phyloP scores from a whole-genome alignment of 345 rosid species.

The Corchorus capsularis region DNA sequence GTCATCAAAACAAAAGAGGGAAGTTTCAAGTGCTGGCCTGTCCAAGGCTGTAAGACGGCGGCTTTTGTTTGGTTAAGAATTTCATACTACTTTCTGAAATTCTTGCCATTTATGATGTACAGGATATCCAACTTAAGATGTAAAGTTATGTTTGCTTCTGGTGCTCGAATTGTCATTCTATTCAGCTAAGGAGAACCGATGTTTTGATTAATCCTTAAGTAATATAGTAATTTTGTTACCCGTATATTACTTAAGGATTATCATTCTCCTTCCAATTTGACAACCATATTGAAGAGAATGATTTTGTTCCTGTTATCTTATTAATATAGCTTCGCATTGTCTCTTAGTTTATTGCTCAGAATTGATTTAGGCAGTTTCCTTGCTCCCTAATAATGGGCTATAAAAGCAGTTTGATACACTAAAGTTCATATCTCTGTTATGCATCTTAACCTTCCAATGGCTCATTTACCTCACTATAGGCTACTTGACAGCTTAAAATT shows the following conservation, averaged over 20 bases:
- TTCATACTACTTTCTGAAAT: constrained; percentile 12
- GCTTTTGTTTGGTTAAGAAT: constrained; percentile 53
- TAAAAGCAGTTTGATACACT: background rate
- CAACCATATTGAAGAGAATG: background rate
- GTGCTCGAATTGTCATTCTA: no score
- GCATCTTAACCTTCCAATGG: background rate
- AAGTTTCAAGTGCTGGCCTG: constrained; percentile 41
- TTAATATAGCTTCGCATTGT: background rate
- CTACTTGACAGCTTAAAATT: background rate
- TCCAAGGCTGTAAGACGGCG: constrained; percentile 76
- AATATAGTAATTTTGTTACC: no score
- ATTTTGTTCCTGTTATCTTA: background rate
- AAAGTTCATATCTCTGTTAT: background rate
- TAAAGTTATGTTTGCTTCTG: constrained; percentile 20
- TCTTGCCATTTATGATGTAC: constrained; percentile 10
- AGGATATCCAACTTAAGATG: constrained; percentile 14
- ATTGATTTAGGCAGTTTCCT: background rate
- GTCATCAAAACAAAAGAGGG: constrained; percentile 49
- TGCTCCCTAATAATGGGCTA: background rate
- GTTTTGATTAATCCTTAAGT: background rate
- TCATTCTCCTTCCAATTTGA: background rate
- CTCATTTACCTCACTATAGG: background rate
- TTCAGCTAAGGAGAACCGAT: background rate
- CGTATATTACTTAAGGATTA: no score
- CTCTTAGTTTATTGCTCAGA: constrained; percentile 6